Base-by-base conservation (phyloP, 129 eudicot genomes). In the Flaveria sonorensis region DNA sequence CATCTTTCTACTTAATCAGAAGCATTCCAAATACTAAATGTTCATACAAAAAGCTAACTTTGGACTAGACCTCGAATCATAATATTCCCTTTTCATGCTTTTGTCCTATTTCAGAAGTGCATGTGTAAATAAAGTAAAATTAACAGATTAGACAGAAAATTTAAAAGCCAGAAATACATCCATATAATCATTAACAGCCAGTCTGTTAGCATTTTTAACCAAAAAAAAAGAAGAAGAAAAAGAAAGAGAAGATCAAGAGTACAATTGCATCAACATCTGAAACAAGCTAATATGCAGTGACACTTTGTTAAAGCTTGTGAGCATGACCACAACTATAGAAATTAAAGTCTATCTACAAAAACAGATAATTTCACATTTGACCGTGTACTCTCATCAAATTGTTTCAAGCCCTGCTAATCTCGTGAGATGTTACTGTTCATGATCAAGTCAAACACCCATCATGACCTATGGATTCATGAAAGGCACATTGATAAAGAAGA, bases 251-350 rank as follows among this genome's bases (percentile, higher is more conserved):
- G 36, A 30, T 30, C 36, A 30, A 30, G 36, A 5, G 36, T 30
- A 30, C 36, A 30, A 30, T 30, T 30, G 36, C 36, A 30, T 30
- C 36, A 30, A 30, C 23, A n/a, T 16, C 50, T n/a, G 15, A 30
- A 6, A 30, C 6, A 72, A 72, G 50, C 20, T 53, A 72, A 72
- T 30, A 72, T 10, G 78, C 24, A 23, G 24, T 4, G 21, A 20
- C 52, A 60, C 21, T 45, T 23, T 74, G 18, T 21, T n/a, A 19
- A 13, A 43, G 70, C 70, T 74, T 57, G 65, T 24, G 60, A 42
- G 16, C 78, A 59, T 23, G 43, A 23, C 45, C 69, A 21, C 53
- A 12, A 16, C 18, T 4, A 45, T 26, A 62, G 19, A 45, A 1
- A 8, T 1, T 45, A 45, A 7, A 74, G 46, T 32, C 1, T 12